Percentiles rank a stretch among this genome's conserved stretches.
Evolutionary conservation across 768 basidiomycete species (phyloP).

Genomic region (Tephrocybe sp.): DNA sequence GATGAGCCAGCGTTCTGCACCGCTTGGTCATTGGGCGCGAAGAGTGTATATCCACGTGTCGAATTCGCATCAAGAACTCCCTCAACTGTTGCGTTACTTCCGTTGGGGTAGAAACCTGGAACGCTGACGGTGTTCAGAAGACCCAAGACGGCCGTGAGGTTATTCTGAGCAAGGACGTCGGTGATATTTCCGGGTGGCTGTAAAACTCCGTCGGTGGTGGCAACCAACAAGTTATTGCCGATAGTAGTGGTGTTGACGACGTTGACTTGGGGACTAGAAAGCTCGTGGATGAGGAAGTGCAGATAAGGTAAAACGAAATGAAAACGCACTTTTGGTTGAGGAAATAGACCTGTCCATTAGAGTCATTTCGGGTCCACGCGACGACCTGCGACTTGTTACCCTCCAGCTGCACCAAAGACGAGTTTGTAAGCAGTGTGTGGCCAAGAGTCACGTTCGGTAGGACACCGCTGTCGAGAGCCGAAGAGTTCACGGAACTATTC

Average conservation of each 20-base stretch:
- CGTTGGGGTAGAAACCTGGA: constrained; percentile 23
- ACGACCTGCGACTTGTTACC: constrained; percentile 60
- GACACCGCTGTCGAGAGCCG: constrained; percentile 33
- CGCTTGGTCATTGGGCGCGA: constrained; percentile 60
- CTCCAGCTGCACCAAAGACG: constrained; percentile 51
- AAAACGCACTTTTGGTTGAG: constrained; percentile 49
- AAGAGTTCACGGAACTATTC: constrained; percentile 12
- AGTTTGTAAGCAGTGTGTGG: constrained; percentile 58
- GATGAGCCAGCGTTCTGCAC: constrained; percentile 35
- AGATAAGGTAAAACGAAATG: neutral
- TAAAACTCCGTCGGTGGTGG: constrained; percentile 52
- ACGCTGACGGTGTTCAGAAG: constrained; percentile 26
- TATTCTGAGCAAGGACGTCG: constrained; percentile 38
- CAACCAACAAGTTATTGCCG: constrained; percentile 37
- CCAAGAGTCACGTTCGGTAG: constrained; percentile 64
- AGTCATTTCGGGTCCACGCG: constrained; percentile 39
- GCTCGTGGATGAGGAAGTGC: neutral
- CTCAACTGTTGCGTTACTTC: constrained; percentile 34
- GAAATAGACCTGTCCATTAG: constrained; percentile 38
- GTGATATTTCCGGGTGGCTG: constrained; percentile 49
- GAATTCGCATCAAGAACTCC: constrained; percentile 31
- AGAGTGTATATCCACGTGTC: constrained; percentile 60
- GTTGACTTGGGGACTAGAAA: constrained; percentile 17
- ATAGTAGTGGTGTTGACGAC: constrained; percentile 41
- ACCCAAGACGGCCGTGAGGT: constrained; percentile 40